These are phyloP conservation scores for Pinus taeda DNA, from an alignment of 75 land plant species.

Conservation along the genomic window DNA sequence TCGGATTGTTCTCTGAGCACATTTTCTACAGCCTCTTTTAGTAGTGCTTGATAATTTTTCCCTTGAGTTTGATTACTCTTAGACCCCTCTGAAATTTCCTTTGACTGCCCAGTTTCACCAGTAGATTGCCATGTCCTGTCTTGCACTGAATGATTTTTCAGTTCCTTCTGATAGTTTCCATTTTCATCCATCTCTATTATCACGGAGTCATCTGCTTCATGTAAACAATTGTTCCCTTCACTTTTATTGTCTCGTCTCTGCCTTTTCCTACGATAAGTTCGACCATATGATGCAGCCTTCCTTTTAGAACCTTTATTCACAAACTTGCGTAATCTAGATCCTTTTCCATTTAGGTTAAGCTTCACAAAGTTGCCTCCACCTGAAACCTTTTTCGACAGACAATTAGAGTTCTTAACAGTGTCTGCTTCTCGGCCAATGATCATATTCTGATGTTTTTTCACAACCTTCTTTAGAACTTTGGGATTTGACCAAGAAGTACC, in stretches of 20 bases:
- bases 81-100: not conserved
- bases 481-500: constrained; percentile 8
- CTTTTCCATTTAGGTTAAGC: constrained; percentile 9
- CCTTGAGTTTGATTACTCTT: constrained; percentile 1
- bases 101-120: not conserved
- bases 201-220: not conserved
- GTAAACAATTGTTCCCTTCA: not conserved
- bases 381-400: not conserved
- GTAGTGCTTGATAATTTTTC: not conserved
- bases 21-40: constrained; percentile 37
- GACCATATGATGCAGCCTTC: not conserved
- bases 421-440: not conserved
- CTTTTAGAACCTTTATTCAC: constrained; percentile 9
- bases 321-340: constrained; percentile 1
- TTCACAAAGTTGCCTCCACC: constrained; percentile 9
- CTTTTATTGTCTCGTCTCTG: not conserved
- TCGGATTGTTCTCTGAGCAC: constrained; percentile 55
- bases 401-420: not conserved
- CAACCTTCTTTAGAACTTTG: not conserved
- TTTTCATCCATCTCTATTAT: constrained; percentile 6
- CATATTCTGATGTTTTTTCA: constrained; percentile 10
- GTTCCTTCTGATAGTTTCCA: not conserved
- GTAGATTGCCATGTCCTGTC: not conserved
- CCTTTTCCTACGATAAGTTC: constrained; percentile 11
- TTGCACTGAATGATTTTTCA: not conserved